These are phyloP conservation scores for Strobilomyces dryophilus DNA, from an alignment of 768 basidiomycete genomes.

Conservation along the genomic window DNA sequence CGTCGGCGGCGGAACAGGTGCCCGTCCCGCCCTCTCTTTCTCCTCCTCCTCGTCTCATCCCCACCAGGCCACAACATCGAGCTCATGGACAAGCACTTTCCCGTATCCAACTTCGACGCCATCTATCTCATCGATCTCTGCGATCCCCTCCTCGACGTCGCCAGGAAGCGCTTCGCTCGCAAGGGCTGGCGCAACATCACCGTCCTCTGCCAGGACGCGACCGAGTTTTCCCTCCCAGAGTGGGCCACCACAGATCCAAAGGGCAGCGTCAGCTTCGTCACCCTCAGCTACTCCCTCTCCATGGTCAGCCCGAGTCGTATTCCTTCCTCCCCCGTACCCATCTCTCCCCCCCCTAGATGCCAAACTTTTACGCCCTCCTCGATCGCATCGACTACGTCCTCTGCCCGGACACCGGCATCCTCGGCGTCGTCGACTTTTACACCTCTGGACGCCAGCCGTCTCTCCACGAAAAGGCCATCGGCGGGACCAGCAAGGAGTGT, in stretches of 20 bases:
- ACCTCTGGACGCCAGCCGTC: constrained; percentile 53
- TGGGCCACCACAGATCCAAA: constrained; percentile 47
- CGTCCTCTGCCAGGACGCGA: constrained; percentile 70
- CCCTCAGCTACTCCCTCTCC: constrained; percentile 54
- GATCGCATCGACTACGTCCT: constrained; percentile 67
- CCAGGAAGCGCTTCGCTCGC: constrained; percentile 59
- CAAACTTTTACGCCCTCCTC: constrained; percentile 59
- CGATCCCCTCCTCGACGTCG: constrained; percentile 65
- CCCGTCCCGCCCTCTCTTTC: background rate
- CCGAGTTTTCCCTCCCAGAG: constrained; percentile 60
- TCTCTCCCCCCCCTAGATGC: constrained; percentile 37
- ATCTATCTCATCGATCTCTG: constrained; percentile 74
- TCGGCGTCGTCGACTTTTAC: constrained; percentile 75
- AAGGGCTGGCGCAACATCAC: constrained; percentile 73
- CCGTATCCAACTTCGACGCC: constrained; percentile 57
- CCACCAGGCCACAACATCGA: constrained; percentile 55
- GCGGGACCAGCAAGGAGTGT: constrained; percentile 55
- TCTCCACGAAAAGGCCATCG: constrained; percentile 57
- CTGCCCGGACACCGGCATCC: constrained; percentile 52
- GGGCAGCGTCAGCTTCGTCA: constrained; percentile 52
- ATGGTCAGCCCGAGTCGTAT: constrained; percentile 43
- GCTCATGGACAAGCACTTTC: constrained; percentile 60
- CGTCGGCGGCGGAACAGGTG: constrained; percentile 71
- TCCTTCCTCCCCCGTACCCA: constrained; percentile 1
- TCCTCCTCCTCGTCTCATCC: background rate